These are phyloP conservation scores for Penicillium decumbens DNA, from an alignment of 2,329 filamentous ascomycete genomes.

Conservation along the genomic window DNA sequence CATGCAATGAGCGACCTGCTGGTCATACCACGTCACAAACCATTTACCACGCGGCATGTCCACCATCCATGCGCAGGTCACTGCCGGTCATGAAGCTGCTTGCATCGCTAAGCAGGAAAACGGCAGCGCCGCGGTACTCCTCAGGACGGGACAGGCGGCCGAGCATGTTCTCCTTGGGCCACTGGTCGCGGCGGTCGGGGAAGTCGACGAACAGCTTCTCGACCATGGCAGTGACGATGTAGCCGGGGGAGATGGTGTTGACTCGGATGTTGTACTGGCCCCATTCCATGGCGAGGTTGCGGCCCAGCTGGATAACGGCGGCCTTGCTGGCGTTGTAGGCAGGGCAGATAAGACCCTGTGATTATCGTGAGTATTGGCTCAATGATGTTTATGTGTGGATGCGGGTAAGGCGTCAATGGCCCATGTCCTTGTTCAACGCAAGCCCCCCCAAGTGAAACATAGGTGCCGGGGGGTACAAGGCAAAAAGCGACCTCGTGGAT, in stretches of 20 bases:
- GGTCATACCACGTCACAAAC: conserved; percentile 7
- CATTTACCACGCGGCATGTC: conserved; percentile 51
- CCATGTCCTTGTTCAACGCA: neutral
- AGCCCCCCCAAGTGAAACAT: neutral
- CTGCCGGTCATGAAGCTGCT: conserved; percentile 55
- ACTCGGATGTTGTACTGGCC: conserved; percentile 47
- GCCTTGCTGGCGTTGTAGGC: conserved; percentile 50
- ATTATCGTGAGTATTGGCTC: neutral
- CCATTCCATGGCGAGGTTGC: conserved; percentile 49
- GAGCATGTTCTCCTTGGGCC: conserved; percentile 84
- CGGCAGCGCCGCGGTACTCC: conserved; percentile 60
- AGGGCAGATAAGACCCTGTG: conserved; percentile 45
- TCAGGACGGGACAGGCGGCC: conserved; percentile 61
- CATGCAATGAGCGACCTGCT: conserved; percentile 19
- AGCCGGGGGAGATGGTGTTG: conserved; percentile 47
- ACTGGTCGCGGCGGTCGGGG: conserved; percentile 72
- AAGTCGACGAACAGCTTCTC: conserved; percentile 52
- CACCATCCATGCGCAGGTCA: conserved; percentile 53
- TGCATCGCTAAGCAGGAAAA: conserved; percentile 47
- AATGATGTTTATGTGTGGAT: neutral
- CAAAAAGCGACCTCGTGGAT: neutral
- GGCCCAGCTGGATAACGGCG: conserved; percentile 45
- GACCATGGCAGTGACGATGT: conserved; percentile 47
- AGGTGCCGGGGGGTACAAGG: neutral
- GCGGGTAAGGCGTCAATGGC: neutral